Percentiles rank a stretch among this genome's conserved stretches.
Evolutionary conservation across 2,329 filamentous ascomycete species (phyloP).

Genomic region (Alternaria triticina): DNA sequence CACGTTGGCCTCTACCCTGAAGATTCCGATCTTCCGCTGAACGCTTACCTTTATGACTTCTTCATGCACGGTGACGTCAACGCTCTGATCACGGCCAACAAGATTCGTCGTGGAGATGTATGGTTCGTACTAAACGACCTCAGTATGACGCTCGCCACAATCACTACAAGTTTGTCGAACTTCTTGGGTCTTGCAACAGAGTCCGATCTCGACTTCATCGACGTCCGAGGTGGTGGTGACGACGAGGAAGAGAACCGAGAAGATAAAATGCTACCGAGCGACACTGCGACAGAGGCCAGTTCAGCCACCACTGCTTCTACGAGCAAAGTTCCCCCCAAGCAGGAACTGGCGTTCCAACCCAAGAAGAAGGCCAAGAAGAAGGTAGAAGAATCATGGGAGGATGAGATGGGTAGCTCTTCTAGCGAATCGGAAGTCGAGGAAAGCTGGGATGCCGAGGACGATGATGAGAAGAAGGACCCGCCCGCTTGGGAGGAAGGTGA

Average conservation of each 20-base stretch:
- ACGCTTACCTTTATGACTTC: constrained; percentile 77
- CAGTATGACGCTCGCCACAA: constrained; percentile 70
- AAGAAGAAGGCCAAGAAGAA: constrained; percentile 50
- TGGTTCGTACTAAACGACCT: constrained; percentile 77
- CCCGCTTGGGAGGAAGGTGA: constrained; percentile 54
- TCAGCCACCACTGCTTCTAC: constrained; percentile 28
- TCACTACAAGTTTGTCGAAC: constrained; percentile 68
- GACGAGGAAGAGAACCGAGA: constrained; percentile 56
- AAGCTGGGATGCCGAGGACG: constrained; percentile 35
- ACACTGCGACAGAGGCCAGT: constrained; percentile 26
- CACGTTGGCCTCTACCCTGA: constrained; percentile 68
- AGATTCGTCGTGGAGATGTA: constrained; percentile 69
- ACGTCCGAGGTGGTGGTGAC: constrained; percentile 60
- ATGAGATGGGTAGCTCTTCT: constrained; percentile 45
- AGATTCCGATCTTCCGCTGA: constrained; percentile 62
- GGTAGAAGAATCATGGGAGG: constrained; percentile 51
- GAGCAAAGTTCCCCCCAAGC: constrained; percentile 32
- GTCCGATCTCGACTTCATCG: constrained; percentile 58
- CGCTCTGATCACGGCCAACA: constrained; percentile 68
- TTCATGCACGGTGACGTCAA: constrained; percentile 73
- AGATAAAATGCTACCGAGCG: constrained; percentile 43
- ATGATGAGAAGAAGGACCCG: constrained; percentile 26
- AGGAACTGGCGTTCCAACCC: constrained; percentile 36
- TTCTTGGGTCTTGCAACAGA: constrained; percentile 60
- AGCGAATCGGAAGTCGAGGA: constrained; percentile 25